A percentile compares a stretch with the other conserved stretches of the same genome.
Evolutionary conservation across 805 yeast species (phyloP).

Genomic region (Lachancea dasiensis): DNA sequence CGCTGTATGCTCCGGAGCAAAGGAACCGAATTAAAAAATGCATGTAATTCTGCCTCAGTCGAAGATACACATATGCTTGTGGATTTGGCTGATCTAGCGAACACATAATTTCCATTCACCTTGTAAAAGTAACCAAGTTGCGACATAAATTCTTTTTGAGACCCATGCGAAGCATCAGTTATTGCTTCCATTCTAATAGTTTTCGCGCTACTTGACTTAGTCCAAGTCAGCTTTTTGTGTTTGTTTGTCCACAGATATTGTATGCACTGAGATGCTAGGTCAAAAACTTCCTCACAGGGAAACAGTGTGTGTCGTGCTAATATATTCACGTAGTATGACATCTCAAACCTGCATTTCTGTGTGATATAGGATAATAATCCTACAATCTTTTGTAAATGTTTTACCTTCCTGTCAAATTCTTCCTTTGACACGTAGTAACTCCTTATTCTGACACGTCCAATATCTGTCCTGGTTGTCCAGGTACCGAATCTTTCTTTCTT

Average conservation of each 20-base stretch:
- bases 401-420: slow-evolving; percentile 8
- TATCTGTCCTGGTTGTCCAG: slow-evolving; percentile 11
- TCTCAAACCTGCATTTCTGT: slow-evolving; percentile 13
- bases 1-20: neutral
- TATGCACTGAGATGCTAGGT: neutral
- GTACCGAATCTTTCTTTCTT: slow-evolving; percentile 2
- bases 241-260: slow-evolving; percentile 1
- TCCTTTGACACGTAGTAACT: slow-evolving; percentile 2
- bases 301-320: slow-evolving; percentile 7
- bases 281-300: slow-evolving; percentile 1
- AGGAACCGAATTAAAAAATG: neutral
- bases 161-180: slow-evolving; percentile 1
- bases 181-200: neutral
- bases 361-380: slow-evolving; percentile 13
- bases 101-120: neutral
- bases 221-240: neutral
- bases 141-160: neutral
- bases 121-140: slow-evolving; percentile 1
- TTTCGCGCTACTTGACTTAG: neutral
- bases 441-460: slow-evolving; percentile 5
- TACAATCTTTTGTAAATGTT: slow-evolving; percentile 10
- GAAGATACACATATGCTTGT: neutral
- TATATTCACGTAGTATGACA: slow-evolving; percentile 11
- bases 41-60: slow-evolving; percentile 1
- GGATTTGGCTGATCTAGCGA: neutral